Percentiles rank a stretch among this genome's conserved stretches.
Evolutionary conservation across 73 alveolate genomes (phyloP).

Genomic region (Tetrahymena borealis): DNA sequence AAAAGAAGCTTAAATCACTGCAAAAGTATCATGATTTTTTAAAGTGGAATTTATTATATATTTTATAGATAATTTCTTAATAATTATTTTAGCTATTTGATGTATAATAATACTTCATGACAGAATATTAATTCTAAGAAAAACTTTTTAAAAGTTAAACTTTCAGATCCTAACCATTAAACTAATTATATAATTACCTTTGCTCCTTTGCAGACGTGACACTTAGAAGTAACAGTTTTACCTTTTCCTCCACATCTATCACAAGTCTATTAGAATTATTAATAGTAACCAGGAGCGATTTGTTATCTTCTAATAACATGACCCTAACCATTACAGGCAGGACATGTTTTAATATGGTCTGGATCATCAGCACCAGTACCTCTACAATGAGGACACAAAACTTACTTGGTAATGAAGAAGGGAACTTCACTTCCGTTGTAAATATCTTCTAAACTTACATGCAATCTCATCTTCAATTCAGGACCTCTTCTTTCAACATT

Average conservation of each 20-base stretch:
- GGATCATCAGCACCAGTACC: conserved; percentile 91
- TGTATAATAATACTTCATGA: no score
- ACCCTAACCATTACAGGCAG: conserved; percentile 73
- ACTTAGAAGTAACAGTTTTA: conserved; percentile 56
- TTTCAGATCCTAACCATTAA: no score
- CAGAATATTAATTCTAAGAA: no score
- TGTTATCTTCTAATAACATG: conserved; percentile 54
- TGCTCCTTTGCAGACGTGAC: conserved; percentile 78
- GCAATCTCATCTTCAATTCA: conserved; percentile 53
- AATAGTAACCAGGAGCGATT: conserved; percentile 73
- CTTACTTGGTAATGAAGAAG: conserved; percentile 58
- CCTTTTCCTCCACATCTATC: conserved; percentile 78
- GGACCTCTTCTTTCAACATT: conserved; percentile 61
- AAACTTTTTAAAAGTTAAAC: no score
- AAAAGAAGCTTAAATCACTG: no score
- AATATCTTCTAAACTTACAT: conserved; percentile 71
- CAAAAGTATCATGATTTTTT: no score
- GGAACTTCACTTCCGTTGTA: conserved; percentile 78
- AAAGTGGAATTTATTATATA: no score
- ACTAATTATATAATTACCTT: conserved; percentile 8
- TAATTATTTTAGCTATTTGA: no score
- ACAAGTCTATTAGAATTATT: conserved; percentile 57
- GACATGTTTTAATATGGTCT: conserved; percentile 71
- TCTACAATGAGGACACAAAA: conserved; percentile 82
- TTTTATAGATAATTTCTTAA: no score